A percentile compares a stretch with the other conserved stretches of the same genome.
Conservation (phyloP, 2,329 filamentous ascomycete genomes). For the Botryosphaeria dothidea region DNA sequence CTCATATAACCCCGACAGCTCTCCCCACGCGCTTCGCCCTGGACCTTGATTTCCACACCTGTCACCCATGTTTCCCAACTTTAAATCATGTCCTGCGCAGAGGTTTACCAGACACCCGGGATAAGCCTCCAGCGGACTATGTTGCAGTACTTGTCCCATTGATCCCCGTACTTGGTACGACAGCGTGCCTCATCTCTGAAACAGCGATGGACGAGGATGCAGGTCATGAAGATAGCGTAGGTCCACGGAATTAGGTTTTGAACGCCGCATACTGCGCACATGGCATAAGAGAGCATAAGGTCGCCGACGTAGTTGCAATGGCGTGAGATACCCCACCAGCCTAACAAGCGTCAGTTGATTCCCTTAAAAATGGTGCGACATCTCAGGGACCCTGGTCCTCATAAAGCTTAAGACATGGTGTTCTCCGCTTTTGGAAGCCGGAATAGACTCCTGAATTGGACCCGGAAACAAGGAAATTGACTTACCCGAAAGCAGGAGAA, state of each 20-base stretch:
- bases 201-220: constrained; percentile 48
- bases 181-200: constrained; percentile 49
- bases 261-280: constrained; percentile 45
- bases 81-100: neutral
- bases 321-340: constrained; percentile 45
- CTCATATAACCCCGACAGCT: neutral
- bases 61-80: neutral
- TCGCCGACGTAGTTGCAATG: constrained; percentile 47
- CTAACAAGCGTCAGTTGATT: constrained; percentile 14
- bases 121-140: constrained; percentile 46
- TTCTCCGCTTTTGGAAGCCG: neutral
- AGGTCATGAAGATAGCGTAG: constrained; percentile 49
- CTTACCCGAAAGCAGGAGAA: constrained; percentile 39
- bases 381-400: neutral
- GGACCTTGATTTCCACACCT: neutral
- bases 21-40: neutral
- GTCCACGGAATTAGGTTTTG: constrained; percentile 45
- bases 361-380: neutral
- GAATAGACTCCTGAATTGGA: neutral
- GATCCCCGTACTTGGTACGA: constrained; percentile 46
- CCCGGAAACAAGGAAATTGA: neutral
- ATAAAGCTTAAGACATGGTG: neutral
- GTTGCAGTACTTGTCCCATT: constrained; percentile 47
- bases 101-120: constrained; percentile 36
- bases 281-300: constrained; percentile 41